These are phyloP conservation scores for Somion occarium DNA, from an alignment of 1,284 basidiomycete species.

Conservation along the genomic window DNA sequence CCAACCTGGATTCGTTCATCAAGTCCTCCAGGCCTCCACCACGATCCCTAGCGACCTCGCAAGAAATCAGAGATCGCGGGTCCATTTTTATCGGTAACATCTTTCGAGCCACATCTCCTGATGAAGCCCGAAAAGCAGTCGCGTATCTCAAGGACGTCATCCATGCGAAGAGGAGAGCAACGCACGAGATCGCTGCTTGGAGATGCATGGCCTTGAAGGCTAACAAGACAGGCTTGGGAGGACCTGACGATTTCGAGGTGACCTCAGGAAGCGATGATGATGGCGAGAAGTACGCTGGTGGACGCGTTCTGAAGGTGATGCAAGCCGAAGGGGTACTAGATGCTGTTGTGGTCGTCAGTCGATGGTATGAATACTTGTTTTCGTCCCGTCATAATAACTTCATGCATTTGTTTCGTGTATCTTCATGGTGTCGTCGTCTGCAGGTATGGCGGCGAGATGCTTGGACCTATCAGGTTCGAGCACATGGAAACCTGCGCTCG, in stretches of 20 bases:
- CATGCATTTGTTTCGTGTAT: background rate
- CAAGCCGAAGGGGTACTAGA: slow-evolving; percentile 55
- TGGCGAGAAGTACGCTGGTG: slow-evolving; percentile 67
- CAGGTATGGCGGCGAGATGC: slow-evolving; percentile 77
- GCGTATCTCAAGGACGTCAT: slow-evolving; percentile 48
- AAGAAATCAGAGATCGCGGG: slow-evolving; percentile 66
- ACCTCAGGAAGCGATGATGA: slow-evolving; percentile 61
- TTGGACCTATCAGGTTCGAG: slow-evolving; percentile 66
- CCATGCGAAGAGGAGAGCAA: slow-evolving; percentile 50
- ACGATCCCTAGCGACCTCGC: slow-evolving; percentile 52
- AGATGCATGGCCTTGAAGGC: slow-evolving; percentile 68
- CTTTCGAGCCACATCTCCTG: slow-evolving; percentile 45
- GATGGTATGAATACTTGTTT: slow-evolving; percentile 47
- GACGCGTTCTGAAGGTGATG: slow-evolving; percentile 63
- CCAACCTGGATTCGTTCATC: slow-evolving; percentile 52
- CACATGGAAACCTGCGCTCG: slow-evolving; percentile 74
- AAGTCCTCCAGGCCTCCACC: slow-evolving; percentile 41
- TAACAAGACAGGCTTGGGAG: slow-evolving; percentile 62
- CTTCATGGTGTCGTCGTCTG: slow-evolving; percentile 1
- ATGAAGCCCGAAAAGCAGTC: slow-evolving; percentile 42
- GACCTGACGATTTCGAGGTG: slow-evolving; percentile 70
- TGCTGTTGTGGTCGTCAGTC: slow-evolving; percentile 68
- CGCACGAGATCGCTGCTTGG: slow-evolving; percentile 71
- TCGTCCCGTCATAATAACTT: background rate
- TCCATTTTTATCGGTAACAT: slow-evolving; percentile 63